These are phyloP conservation scores for Camellia sinensis DNA, from an alignment of 148 eudicot species.

Conservation along the genomic window DNA sequence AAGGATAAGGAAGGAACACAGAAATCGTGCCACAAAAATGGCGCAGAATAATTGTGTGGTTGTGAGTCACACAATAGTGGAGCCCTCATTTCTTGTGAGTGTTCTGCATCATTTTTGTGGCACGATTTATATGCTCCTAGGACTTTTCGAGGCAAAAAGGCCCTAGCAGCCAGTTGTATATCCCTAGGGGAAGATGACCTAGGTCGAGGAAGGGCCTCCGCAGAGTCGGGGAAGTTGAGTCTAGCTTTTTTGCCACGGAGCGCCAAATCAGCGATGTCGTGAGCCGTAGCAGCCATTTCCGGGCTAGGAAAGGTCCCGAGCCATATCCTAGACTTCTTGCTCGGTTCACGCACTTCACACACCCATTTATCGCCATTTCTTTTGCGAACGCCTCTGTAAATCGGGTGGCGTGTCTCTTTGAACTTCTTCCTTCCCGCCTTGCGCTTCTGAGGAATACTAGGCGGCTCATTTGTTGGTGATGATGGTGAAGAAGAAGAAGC, in stretches of 20 bases:
- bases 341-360: conserved; percentile 59
- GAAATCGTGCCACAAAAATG: too few relatives aligned
- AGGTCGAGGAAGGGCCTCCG: conserved; percentile 36
- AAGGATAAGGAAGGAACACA: background rate
- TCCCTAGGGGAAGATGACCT: conserved; percentile 44
- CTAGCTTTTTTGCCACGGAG: conserved; percentile 39
- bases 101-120: too few relatives aligned
- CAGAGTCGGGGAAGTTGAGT: conserved; percentile 52
- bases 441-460: conserved; percentile 17
- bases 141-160: background rate
- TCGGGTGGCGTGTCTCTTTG: conserved; percentile 59
- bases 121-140: too few relatives aligned
- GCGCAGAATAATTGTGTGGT: too few relatives aligned
- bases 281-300: conserved; percentile 67
- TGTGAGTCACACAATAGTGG: too few relatives aligned
- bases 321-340: conserved; percentile 61
- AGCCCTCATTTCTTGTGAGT: too few relatives aligned
- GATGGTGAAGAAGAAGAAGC: too few relatives aligned
- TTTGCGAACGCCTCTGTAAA: conserved; percentile 46
- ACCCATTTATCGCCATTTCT: conserved; percentile 64
- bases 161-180: conserved; percentile 40
- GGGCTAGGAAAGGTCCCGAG: conserved; percentile 56
- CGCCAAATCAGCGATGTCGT: conserved; percentile 62
- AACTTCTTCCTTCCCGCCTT: conserved; percentile 49
- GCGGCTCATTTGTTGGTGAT: background rate